These are phyloP conservation scores for Waitea zeae DNA, from an alignment of 1,284 basidiomycete genomes.

Conservation along the genomic window DNA sequence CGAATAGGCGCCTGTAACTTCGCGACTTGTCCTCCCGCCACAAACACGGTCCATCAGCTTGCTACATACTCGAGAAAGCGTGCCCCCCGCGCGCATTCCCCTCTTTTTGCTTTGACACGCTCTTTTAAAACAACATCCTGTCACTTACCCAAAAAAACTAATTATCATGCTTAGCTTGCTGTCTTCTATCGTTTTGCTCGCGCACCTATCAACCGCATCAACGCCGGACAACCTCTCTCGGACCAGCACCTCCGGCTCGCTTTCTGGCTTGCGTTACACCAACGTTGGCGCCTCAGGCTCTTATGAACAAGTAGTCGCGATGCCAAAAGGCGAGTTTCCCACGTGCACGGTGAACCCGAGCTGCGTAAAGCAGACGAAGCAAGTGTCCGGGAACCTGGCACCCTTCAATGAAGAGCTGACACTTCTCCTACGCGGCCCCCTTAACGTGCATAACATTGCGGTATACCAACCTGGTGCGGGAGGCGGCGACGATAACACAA, in stretches of 20 bases:
- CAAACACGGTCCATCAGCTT: no score
- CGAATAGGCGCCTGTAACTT: no score
- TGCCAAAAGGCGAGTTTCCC: constrained; percentile 12
- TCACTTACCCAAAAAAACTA: no score
- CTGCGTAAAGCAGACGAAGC: constrained; percentile 1
- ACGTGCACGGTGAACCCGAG: constrained; percentile 11
- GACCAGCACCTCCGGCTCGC: constrained; percentile 10
- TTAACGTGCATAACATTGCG: constrained; percentile 14
- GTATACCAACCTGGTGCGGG: constrained; percentile 16
- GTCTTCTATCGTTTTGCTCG: no score
- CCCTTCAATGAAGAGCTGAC: constrained; percentile 16
- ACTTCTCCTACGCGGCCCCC: constrained; percentile 14
- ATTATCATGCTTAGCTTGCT: no score
- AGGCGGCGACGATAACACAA: constrained; percentile 7
- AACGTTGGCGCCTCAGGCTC: constrained; percentile 13
- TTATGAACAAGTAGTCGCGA: constrained; percentile 14
- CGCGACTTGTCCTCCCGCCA: no score
- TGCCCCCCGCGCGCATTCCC: no score
- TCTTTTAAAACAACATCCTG: no score
- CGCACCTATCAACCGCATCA: no score
- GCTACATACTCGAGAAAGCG: no score
- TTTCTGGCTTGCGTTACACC: constrained; percentile 14
- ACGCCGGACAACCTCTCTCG: constrained; percentile 7
- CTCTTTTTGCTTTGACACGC: no score
- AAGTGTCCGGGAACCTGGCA: constrained; percentile 11